Base-by-base conservation (phyloP, 2,329 filamentous ascomycete genomes). In the Amesomyces nigricolor region DNA sequence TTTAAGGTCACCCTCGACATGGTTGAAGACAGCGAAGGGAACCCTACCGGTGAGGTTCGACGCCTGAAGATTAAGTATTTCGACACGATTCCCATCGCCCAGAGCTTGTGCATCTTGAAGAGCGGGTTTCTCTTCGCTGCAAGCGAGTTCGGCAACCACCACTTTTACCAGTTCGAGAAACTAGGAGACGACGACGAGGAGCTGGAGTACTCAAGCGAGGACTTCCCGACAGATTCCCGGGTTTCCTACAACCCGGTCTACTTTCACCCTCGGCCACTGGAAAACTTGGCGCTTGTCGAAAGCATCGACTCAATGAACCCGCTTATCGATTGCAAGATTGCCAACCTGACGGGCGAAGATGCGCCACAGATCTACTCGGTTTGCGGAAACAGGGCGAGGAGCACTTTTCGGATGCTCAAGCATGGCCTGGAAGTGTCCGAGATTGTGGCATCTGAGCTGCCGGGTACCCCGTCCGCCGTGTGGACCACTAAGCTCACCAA, bases 1-100 rank as follows among this genome's bases (percentile, higher is more conserved):
- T 97, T 99, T 79, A 97, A 97, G 70, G 81, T 97, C 48, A 96
- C 87, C 0, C 85, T 99, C 58, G 91, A 96, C 61, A 92, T 96
- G 85, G 80, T 85, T 9, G 87, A 91, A 63, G 89, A 95, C 64
- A 82, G 86, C 1, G 82, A 88, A 46, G 89, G 87, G 11, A 85
- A 89, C 57, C 77, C 86, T 0, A 92, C 88, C 0, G 87, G 88
- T 30, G 89, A 94, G 66, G 91, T 97, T 2, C 82, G 82, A 64
- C 80, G 85, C 56, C 75, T 99, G 56, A 94, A 90, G 70, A 89
- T 99, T 72, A 96, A 96, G 70, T 99, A 97, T 71, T 99, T 97
- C 65, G 94, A 99, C 66, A 99, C 94, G 0, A 88, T 96, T 3
- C 92, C 95, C 0, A 78, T 95, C 38, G 90, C 91, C 0, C 86